phyloP scores from a whole-genome alignment of 1,284 basidiomycete genomes.

The Hymenochaete sp. region DNA sequence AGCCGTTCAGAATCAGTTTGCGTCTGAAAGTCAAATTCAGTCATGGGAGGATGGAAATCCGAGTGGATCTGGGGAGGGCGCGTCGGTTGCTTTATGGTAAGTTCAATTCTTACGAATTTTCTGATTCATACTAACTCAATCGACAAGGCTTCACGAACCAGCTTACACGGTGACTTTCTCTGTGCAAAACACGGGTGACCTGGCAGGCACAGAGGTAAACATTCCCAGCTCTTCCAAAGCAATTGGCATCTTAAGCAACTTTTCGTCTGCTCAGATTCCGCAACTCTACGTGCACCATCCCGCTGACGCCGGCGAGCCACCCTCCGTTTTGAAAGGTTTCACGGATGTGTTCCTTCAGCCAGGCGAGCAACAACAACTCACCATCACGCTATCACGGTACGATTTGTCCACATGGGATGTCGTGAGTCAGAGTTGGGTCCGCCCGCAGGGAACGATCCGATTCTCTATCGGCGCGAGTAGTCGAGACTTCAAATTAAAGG shows the following conservation, averaged over 20 bases:
- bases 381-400: conserved; percentile 34
- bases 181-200: conserved; percentile 27
- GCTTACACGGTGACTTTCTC: conserved; percentile 25
- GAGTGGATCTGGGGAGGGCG: conserved; percentile 16
- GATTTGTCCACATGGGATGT: conserved; percentile 42
- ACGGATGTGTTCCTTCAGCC: conserved; percentile 32
- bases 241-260: conserved; percentile 27
- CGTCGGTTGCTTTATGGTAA: conserved; percentile 18
- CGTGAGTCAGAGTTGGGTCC: conserved; percentile 42
- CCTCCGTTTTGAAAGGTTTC: conserved; percentile 39
- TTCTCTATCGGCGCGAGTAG: conserved; percentile 47
- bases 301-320: conserved; percentile 31
- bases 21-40: conserved; percentile 6
- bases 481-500: conserved; percentile 33
- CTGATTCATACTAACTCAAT: background rate
- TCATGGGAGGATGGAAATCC: conserved; percentile 17
- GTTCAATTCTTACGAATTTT: conserved; percentile 1
- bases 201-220: conserved; percentile 24
- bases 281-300: conserved; percentile 41
- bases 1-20: conserved; percentile 18
- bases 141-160: conserved; percentile 23
- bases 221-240: conserved; percentile 30
- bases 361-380: conserved; percentile 29
- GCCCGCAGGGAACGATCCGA: conserved; percentile 36
- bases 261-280: conserved; percentile 27